Conservation (phyloP, 2,329 filamentous ascomycete genomes). For the Fusarium sacchari region DNA sequence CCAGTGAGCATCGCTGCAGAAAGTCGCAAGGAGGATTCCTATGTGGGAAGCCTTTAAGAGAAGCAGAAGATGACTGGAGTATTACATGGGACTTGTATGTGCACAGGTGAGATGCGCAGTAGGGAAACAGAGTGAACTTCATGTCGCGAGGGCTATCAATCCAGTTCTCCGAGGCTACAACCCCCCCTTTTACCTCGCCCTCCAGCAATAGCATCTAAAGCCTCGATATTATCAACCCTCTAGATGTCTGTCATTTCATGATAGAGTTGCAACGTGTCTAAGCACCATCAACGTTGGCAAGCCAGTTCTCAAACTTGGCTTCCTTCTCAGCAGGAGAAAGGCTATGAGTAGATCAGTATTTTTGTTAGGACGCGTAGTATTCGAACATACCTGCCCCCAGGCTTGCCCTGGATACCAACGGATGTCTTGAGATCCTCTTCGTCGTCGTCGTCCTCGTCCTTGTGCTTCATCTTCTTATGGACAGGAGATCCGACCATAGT, state of each 20-base stretch:
- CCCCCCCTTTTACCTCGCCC: background rate
- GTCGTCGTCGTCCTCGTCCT: conserved; percentile 36
- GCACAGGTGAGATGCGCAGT: background rate
- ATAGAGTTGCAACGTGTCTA: background rate
- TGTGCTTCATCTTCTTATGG: conserved; percentile 47
- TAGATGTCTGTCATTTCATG: background rate
- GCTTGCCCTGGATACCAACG: background rate
- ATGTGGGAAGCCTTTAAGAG: background rate
- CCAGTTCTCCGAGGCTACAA: background rate
- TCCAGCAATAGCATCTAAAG: background rate
- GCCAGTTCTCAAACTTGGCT: conserved; percentile 24
- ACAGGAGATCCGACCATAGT: conserved; percentile 21
- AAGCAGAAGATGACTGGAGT: background rate
- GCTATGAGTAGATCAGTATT: conserved; percentile 21
- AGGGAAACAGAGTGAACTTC: background rate
- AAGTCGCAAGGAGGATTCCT: background rate
- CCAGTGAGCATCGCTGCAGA: background rate
- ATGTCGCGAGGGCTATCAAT: background rate
- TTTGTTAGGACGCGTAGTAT: background rate
- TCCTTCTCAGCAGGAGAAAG: conserved; percentile 17
- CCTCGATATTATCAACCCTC: background rate
- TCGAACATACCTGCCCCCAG: conserved; percentile 33
- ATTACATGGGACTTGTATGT: background rate
- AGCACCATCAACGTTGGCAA: background rate
- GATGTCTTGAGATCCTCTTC: conserved; percentile 24